Evolutionary conservation across 495 filamentous ascomycete genomes (phyloP), one percentile per base, ranked within the genome.

Genomic region (Thermochaetoides thermophila): DNA sequence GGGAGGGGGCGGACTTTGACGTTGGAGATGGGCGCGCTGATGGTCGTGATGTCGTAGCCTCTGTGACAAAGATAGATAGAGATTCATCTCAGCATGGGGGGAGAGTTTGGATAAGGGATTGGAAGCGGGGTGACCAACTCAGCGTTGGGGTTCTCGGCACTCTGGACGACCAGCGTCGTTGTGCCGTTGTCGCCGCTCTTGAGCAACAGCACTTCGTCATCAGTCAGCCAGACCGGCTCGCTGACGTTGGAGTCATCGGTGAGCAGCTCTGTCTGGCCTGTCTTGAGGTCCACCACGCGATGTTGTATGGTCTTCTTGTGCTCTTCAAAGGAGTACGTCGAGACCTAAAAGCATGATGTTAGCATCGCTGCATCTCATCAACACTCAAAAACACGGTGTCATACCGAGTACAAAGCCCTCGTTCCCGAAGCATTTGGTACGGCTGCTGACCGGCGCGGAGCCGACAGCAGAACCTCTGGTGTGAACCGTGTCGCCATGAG

Each of bases 401-500:
- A 46, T 6, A 62, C 71, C 26, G 76, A 76, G 45, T 79, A 89
- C 8, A 87, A 60, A 13, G 77, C 74, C 26, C 71, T 60, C 10
- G 66, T 80, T 5, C 80, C 84, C 21, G 69, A 60, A 5, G 68
- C 45, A 51, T 89, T 92, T 18, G 87, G 84, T 10, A 76, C 55
- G 16, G 78, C 85, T 14, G 74, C 49, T 26, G 80, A 81, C 25
- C 87, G 74, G 21, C 87, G 73, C 18, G 87, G 84, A 10, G 84
- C 84, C 45, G 76, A 75, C 45, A 96, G 73, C 34, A 96, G 70
- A 23, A 86, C 78, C 73, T 83, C 73, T 5, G 79, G 78, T 1
- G 74, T 81, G 55, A 84, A 82, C 44, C 76, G 77, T 48, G 69
- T 70, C 5, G 74, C 69, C 43, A 66, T 64, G 43, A 78, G 61